Percentiles rank a stretch among this genome's conserved stretches.
Conservation (phyloP, 768 basidiomycete species). For the Macrocybe gigantea region DNA sequence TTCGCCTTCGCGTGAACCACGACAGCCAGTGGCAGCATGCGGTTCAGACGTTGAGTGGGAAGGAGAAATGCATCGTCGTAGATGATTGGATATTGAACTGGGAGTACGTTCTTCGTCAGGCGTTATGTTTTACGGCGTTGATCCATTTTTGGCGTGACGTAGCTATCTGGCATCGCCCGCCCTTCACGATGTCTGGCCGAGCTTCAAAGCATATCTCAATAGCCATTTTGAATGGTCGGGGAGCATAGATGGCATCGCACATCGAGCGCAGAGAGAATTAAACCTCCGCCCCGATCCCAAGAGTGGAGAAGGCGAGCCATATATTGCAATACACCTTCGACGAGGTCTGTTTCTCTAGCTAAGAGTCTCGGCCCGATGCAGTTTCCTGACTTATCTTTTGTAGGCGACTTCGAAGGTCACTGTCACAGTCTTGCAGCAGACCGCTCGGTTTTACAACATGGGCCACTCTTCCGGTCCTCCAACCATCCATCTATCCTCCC, state of each 20-base stretch:
- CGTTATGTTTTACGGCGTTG: neutral
- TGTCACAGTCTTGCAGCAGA: slow-evolving; percentile 28
- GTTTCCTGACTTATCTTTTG: neutral
- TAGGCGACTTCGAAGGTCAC: slow-evolving; percentile 39
- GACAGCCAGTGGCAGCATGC: slow-evolving; percentile 32
- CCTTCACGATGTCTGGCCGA: slow-evolving; percentile 33
- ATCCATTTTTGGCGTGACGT: neutral
- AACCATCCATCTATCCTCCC: slow-evolving; percentile 24
- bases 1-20: slow-evolving; percentile 20
- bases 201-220: slow-evolving; percentile 30
- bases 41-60: slow-evolving; percentile 19
- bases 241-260: slow-evolving; percentile 24
- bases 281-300: slow-evolving; percentile 20
- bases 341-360: slow-evolving; percentile 22
- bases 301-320: slow-evolving; percentile 25
- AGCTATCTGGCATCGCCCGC: slow-evolving; percentile 36
- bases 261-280: slow-evolving; percentile 27
- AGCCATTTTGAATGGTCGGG: slow-evolving; percentile 37
- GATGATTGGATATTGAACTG: slow-evolving; percentile 40
- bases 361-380: no score
- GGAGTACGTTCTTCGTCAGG: slow-evolving; percentile 22
- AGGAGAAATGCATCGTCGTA: slow-evolving; percentile 36
- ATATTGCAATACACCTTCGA: slow-evolving; percentile 42
- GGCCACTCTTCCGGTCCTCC: slow-evolving; percentile 37
- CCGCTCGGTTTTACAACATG: slow-evolving; percentile 37